A percentile compares a stretch with the other conserved stretches of the same genome.
Conservation (phyloP, 257 asterid species). For the Nyctanthes arbortristis region DNA sequence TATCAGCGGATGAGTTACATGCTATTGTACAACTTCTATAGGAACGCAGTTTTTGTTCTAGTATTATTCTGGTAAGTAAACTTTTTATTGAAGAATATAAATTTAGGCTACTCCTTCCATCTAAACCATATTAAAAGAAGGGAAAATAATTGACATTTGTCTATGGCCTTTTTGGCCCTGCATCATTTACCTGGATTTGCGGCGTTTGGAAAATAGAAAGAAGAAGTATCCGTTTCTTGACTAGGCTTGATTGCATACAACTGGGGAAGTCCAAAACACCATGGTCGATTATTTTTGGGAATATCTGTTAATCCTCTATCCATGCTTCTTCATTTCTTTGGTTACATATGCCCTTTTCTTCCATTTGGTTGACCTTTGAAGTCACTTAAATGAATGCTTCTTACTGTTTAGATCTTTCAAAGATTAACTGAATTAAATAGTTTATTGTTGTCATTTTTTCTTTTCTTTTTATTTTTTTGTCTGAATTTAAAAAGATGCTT, state of each 20-base stretch:
- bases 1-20: conserved; percentile 95
- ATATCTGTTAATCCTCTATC: background rate
- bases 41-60: conserved; percentile 80
- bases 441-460: background rate
- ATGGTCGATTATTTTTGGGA: background rate
- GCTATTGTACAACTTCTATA: conserved; percentile 90
- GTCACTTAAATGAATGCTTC: background rate
- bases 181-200: background rate
- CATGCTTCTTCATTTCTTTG: background rate
- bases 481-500: background rate
- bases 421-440: conserved; percentile 2
- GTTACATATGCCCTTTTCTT: background rate
- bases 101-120: background rate
- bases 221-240: background rate
- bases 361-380: background rate
- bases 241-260: background rate
- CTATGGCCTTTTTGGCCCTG: background rate
- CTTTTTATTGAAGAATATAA: conserved; percentile 17
- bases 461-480: no score
- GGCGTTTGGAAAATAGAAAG: background rate
- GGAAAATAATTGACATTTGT: background rate
- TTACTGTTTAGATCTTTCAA: background rate
- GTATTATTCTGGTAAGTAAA: conserved; percentile 89
- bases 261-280: background rate
- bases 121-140: background rate